Percentiles rank a stretch among this genome's conserved stretches.
These are phyloP conservation scores for Macrolepiota fuliginosa DNA, from an alignment of 768 basidiomycete species.

Conservation along the genomic window DNA sequence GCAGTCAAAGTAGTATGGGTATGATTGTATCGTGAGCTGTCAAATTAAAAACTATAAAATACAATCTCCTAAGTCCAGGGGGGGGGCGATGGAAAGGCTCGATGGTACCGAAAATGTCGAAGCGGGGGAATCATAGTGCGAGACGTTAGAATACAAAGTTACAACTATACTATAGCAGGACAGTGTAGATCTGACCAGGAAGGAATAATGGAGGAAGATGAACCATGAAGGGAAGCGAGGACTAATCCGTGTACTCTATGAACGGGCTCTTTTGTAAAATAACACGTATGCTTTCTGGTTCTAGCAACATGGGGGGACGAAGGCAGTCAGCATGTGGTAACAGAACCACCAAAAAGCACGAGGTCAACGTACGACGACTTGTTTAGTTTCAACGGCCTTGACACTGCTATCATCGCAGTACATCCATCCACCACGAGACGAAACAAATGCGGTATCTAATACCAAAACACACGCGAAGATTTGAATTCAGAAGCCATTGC, in stretches of 20 bases:
- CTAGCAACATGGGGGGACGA: constrained; percentile 22
- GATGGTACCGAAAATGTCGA: neutral
- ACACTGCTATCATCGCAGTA: constrained; percentile 95
- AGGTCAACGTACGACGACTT: constrained; percentile 69
- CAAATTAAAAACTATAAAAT: constrained; percentile 19
- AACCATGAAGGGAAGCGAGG: too few relatives aligned
- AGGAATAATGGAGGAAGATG: neutral
- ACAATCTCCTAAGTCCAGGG: constrained; percentile 1
- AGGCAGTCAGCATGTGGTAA: constrained; percentile 10
- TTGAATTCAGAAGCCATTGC: neutral
- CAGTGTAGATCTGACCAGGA: constrained; percentile 10
- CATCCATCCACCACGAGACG: constrained; percentile 85
- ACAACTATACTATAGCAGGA: constrained; percentile 12
- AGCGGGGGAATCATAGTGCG: constrained; percentile 19
- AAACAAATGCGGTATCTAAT: constrained; percentile 89
- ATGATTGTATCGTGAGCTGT: constrained; percentile 34
- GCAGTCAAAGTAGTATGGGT: constrained; percentile 26
- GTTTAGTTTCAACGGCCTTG: constrained; percentile 65
- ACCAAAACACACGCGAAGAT: constrained; percentile 7
- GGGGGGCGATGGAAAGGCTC: neutral
- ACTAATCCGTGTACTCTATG: constrained; percentile 33
- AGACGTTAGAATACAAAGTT: constrained; percentile 31
- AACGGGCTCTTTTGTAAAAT: constrained; percentile 70
- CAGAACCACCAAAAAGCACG: neutral
- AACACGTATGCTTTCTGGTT: constrained; percentile 73